These are phyloP conservation scores for Suhomyces coccinellae DNA, from an alignment of 1,139 yeast species.

Conservation along the genomic window DNA sequence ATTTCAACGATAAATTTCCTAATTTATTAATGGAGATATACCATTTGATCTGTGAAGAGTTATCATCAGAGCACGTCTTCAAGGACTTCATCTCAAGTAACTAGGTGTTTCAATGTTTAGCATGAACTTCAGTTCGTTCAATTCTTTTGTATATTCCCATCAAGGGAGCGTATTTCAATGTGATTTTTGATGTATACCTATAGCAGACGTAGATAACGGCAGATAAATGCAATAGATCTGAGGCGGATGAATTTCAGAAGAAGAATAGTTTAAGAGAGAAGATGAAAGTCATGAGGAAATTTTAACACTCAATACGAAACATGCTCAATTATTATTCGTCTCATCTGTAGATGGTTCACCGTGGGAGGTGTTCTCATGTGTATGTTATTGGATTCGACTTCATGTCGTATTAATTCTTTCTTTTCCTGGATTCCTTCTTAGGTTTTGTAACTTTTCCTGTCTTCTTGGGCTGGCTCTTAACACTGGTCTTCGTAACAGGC, in stretches of 20 bases:
- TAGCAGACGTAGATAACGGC: background rate
- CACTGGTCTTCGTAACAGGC: background rate
- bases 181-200: background rate
- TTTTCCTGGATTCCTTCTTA: background rate
- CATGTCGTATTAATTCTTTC: background rate
- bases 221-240: too few relatives aligned
- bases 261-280: too few relatives aligned
- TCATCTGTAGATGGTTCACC: too few relatives aligned
- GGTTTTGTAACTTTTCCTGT: constrained; percentile 11
- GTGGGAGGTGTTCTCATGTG: too few relatives aligned
- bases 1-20: constrained; percentile 77
- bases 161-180: background rate
- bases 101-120: constrained; percentile 6
- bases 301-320: too few relatives aligned
- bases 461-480: constrained; percentile 1
- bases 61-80: constrained; percentile 63
- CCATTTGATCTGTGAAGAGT: constrained; percentile 56
- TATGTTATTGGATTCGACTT: too few relatives aligned
- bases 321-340: too few relatives aligned
- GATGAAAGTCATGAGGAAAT: too few relatives aligned
- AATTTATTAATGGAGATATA: constrained; percentile 74
- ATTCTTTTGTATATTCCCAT: constrained; percentile 5
- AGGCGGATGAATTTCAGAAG: too few relatives aligned
- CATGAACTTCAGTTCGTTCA: constrained; percentile 7
- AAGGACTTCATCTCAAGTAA: constrained; percentile 44